A percentile compares a stretch with the other conserved stretches of the same genome.
Evolutionary conservation across 805 yeast genomes (phyloP).

Genomic region (Wickerhamiella cacticola): DNA sequence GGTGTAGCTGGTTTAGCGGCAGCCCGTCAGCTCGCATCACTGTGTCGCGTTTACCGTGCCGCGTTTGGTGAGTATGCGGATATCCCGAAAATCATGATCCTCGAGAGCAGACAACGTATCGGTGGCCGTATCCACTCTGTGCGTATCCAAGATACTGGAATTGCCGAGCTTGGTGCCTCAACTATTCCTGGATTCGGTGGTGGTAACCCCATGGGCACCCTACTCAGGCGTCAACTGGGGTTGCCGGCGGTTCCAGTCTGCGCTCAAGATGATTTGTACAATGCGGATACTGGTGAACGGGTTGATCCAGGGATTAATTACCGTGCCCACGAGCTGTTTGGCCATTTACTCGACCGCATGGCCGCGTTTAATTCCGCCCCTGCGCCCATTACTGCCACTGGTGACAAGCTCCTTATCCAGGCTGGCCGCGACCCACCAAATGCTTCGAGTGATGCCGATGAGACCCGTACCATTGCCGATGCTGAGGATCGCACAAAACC

Average conservation of each 20-base stretch:
- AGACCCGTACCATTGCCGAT: constrained; percentile 30
- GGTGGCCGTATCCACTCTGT: constrained; percentile 35
- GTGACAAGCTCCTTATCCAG: constrained; percentile 29
- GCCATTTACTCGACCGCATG: constrained; percentile 30
- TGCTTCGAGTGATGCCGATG: constrained; percentile 24
- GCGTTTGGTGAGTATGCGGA: constrained; percentile 31
- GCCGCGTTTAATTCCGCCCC: constrained; percentile 28
- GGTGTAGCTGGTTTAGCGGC: constrained; percentile 96
- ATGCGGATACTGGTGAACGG: constrained; percentile 27
- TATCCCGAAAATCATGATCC: constrained; percentile 31
- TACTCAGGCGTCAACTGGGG: constrained; percentile 33
- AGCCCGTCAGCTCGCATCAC: constrained; percentile 86
- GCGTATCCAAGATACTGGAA: constrained; percentile 17
- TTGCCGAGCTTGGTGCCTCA: constrained; percentile 34
- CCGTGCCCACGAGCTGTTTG: constrained; percentile 29
- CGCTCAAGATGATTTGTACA: constrained; percentile 26
- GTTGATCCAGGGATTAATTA: constrained; percentile 25
- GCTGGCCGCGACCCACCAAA: constrained; percentile 31
- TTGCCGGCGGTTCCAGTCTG: constrained; percentile 30
- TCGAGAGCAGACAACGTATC: constrained; percentile 33
- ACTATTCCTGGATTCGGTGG: constrained; percentile 32
- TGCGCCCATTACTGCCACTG: constrained; percentile 28
- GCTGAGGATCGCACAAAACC: constrained; percentile 31
- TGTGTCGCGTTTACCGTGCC: constrained; percentile 27
- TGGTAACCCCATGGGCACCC: constrained; percentile 34